Evolutionary conservation across 805 yeast genomes (phyloP), one percentile per base, ranked within the genome.

Genomic region (Wickerhamomyces pijperi): DNA sequence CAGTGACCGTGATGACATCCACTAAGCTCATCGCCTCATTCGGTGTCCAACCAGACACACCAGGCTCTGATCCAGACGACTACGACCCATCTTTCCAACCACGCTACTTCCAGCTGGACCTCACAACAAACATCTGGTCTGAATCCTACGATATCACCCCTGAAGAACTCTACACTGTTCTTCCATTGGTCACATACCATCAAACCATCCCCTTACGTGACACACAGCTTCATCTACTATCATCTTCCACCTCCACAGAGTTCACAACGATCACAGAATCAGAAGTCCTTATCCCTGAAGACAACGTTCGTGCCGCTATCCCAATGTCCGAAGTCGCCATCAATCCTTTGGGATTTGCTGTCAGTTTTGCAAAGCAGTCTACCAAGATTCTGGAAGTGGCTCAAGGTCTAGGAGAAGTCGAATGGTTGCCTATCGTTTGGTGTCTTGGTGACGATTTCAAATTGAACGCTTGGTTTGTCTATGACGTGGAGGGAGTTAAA

Each of bases 271-370:
- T 71, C 19, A 64, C 0, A 6, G 23, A 21, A 7, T 21, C 23
- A 21, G 23, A 58, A 3, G 50, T 79, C 1, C 61, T 61, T 23
- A 78, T 78, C 8, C 56, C 70, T 3, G 82, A 81, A 47, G 96
- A 87, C 51, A 64, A 78, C 4, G 76, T 74, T 48, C 67, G 82
- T 37, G 94, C 95, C 0, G 69, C 75, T 19, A 62, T 85, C 45
- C 95, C 95, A 2, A 63, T 84, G 47, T 74, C 74, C 50, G 78
- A 74, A 8, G 78, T 66, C 3, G 63, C 78, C 49, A 71, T 82
- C 13, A 70, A 81, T 7, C 77, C 90, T 0, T 61, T 82, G 18
- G 95, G 95, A 5, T 46, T 82, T 11, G 75, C 74, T 1, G 36
- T 84, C 5, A 94, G 85, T 53, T 48, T 77, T 13, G 61, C 68